Evolutionary conservation across 208 protist species (phyloP).

Genomic region (Wallacemonas sp.): DNA sequence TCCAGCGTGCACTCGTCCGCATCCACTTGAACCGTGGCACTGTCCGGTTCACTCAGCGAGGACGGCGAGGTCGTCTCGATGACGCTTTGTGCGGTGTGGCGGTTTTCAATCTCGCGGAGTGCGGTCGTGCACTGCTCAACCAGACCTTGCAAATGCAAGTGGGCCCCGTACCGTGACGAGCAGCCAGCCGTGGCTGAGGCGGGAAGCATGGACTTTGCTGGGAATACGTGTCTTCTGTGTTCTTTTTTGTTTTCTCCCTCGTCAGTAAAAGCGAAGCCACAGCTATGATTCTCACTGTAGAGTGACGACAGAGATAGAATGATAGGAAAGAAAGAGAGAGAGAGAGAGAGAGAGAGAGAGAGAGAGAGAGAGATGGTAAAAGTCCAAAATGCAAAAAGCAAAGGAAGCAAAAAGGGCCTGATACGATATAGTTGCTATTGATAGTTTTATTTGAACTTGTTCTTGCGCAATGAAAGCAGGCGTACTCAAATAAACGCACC

Average conservation of each 20-base stretch:
- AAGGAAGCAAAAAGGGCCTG: conserved; percentile 4
- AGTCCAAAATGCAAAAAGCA: neutral
- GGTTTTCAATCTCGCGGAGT: neutral
- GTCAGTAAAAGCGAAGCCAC: too few species aligned
- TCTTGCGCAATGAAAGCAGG: too few species aligned
- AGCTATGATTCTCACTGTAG: too few species aligned
- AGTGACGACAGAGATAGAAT: too few species aligned
- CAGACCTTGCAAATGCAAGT: neutral
- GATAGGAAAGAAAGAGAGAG: too few species aligned
- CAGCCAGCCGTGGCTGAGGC: neutral
- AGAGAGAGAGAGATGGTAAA: neutral
- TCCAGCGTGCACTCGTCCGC: neutral
- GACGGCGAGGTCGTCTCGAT: neutral
- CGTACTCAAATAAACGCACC: too few species aligned
- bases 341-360: conserved; percentile 1
- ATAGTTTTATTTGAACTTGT: too few species aligned
- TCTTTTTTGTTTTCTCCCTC: too few species aligned
- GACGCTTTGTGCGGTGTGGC: neutral
- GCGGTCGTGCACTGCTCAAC: neutral
- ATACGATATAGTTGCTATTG: too few species aligned
- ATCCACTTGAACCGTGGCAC: neutral
- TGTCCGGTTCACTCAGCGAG: neutral
- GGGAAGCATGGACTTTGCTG: too few species aligned
- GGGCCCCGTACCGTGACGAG: neutral
- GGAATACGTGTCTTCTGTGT: too few species aligned